These are phyloP conservation scores for Borealophlyctis nickersoniae DNA, from an alignment of 192 early-diverging fungal genomes.

Conservation along the genomic window DNA sequence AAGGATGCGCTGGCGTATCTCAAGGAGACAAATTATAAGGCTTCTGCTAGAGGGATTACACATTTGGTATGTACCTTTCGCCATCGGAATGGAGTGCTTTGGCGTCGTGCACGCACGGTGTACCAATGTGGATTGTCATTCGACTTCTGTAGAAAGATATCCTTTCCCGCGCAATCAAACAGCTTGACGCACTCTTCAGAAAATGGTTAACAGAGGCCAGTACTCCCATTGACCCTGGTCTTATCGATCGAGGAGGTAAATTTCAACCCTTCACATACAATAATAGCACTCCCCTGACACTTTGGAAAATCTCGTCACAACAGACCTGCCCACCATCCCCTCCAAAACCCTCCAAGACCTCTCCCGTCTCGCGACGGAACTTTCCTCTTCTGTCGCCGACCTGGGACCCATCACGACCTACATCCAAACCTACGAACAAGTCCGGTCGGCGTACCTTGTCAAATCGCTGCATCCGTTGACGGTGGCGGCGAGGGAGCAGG, in stretches of 20 bases:
- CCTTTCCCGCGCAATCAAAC: conserved; percentile 44
- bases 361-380: conserved; percentile 23
- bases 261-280: too few relatives aligned
- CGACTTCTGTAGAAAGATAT: conserved; percentile 29
- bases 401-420: conserved; percentile 35
- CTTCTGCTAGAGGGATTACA: conserved; percentile 27
- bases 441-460: conserved; percentile 60
- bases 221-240: conserved; percentile 35
- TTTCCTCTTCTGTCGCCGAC: conserved; percentile 36
- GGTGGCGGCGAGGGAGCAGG: conserved; percentile 48
- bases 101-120: not conserved
- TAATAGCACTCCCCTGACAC: conserved; percentile 20
- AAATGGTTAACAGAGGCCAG: conserved; percentile 45
- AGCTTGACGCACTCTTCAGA: conserved; percentile 56
- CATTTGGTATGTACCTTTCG: conserved; percentile 22
- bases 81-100: too few relatives aligned
- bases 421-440: conserved; percentile 59
- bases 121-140: not conserved
- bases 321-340: conserved; percentile 25
- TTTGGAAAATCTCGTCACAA: conserved; percentile 25
- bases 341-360: conserved; percentile 24
- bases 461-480: conserved; percentile 52
- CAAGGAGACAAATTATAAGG: conserved; percentile 36
- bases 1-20: conserved; percentile 42
- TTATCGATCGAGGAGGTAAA: not conserved